phyloP scores from a whole-genome alignment of 805 yeast genomes.

The Yamadazyma paraphyllophila region DNA sequence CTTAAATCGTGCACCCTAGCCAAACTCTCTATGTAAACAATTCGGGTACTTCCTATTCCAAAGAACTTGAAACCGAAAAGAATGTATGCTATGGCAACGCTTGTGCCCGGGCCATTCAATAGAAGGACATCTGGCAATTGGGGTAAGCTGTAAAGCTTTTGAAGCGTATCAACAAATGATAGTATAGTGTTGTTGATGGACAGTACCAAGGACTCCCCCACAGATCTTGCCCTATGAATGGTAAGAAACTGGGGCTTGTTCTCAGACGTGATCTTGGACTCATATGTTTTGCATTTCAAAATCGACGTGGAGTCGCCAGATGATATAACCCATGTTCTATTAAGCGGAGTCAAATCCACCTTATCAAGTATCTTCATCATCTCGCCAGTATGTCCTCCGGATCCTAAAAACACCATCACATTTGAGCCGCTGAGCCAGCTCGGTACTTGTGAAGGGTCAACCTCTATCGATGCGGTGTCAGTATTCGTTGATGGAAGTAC shows the following conservation, averaged over 20 bases:
- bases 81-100: slow-evolving; percentile 64
- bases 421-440: slow-evolving; percentile 18
- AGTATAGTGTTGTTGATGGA: slow-evolving; percentile 45
- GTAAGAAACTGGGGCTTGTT: slow-evolving; percentile 22
- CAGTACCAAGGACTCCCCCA: slow-evolving; percentile 52
- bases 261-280: slow-evolving; percentile 19
- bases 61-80: slow-evolving; percentile 50
- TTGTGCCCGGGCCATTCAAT: slow-evolving; percentile 81
- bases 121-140: slow-evolving; percentile 45
- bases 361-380: slow-evolving; percentile 68
- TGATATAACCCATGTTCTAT: slow-evolving; percentile 43
- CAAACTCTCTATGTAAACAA: slow-evolving; percentile 80
- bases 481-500: slow-evolving; percentile 23
- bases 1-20: slow-evolving; percentile 80
- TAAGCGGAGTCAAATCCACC: slow-evolving; percentile 26
- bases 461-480: not conserved
- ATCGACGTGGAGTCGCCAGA: slow-evolving; percentile 54
- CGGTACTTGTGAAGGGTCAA: slow-evolving; percentile 5
- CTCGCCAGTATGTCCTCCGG: slow-evolving; percentile 97
- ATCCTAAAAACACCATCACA: slow-evolving; percentile 72
- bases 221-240: slow-evolving; percentile 58
- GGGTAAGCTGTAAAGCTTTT: slow-evolving; percentile 24
- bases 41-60: slow-evolving; percentile 49
- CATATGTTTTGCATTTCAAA: slow-evolving; percentile 36
- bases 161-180: slow-evolving; percentile 32